Evolutionary conservation across 768 basidiomycete genomes (phyloP), one percentile per base, ranked within the genome.

Genomic region (Rhodotorula graminis): DNA sequence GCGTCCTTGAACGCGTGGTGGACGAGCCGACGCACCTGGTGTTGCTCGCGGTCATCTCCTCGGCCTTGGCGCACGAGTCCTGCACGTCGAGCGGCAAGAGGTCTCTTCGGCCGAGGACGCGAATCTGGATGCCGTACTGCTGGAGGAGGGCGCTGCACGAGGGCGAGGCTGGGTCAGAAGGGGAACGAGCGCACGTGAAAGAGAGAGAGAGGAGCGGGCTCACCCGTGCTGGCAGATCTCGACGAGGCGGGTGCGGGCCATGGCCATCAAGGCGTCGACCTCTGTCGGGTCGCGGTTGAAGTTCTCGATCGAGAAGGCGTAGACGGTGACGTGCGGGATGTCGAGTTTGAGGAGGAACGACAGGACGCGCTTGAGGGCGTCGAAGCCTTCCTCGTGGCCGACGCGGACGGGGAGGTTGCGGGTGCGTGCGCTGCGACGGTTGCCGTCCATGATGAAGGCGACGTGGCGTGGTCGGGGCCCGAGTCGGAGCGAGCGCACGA

Each of bases 281-380:
- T 99, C 96, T 9, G 89, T 88, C 65, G 86, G 83, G 1, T 89
- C 85, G 31, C 96, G 86, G 72, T 91, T 91, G 83, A 98, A 98
- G 82, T 98, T 99, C 77, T 98, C 95, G 71, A 98, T 93, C 2
- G 93, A 87, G 81, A 99, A 99, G n/a, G 93, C 92, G 77, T 95
- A 99, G n/a, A 89, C 91, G 4, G 92, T 89, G 37, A 98, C 93
- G 71, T 90, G 92, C 70, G 83, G 85, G 61, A 99, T 85, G 21
- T 87, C 83, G n/a, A 99, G 85, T 2, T 85, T 83, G 31, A 95
- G 82, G 77, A 94, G 94, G 42, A 93, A 84, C 55, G 60, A 53
- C 76, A 89, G 74, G 77, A 96, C 96, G 82, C 88, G 82, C 76
- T 88, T 84, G 67, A 98, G 82, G 9, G 91, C 88, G 58, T 86